These are phyloP conservation scores for Juncus inflexus DNA, from an alignment of 176 grass and related monocot genomes.

Conservation along the genomic window DNA sequence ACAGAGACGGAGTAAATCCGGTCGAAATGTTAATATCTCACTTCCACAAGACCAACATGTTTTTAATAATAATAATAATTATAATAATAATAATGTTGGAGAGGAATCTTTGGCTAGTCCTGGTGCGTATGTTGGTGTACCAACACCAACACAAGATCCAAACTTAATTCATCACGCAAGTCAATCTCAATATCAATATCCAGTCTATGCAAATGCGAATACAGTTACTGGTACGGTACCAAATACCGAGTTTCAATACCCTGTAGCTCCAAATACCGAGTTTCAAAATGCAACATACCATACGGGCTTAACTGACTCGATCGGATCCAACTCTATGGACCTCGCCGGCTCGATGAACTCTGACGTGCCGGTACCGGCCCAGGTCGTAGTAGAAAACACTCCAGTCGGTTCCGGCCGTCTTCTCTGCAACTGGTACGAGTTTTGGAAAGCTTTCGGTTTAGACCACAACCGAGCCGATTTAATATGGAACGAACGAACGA, in stretches of 20 bases:
- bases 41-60: conserved; percentile 47
- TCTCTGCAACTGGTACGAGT: conserved; percentile 95
- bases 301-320: conserved; percentile 12
- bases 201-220: conserved; percentile 25
- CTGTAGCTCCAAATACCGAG: conserved; percentile 14
- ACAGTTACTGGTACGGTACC: conserved; percentile 38
- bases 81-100: conserved; percentile 30
- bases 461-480: conserved; percentile 98
- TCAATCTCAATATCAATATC: background rate
- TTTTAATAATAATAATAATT: conserved; percentile 50
- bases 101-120: conserved; percentile 31
- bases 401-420: conserved; percentile 97
- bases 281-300: conserved; percentile 1
- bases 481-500: conserved; percentile 97
- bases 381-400: conserved; percentile 94
- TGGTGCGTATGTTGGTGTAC: conserved; percentile 12
- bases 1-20: conserved; percentile 54
- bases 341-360: conserved; percentile 54
- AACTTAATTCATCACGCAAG: conserved; percentile 31
- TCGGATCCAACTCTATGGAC: conserved; percentile 46
- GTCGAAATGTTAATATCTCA: conserved; percentile 35
- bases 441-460: conserved; percentile 84
- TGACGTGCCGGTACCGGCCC: conserved; percentile 82
- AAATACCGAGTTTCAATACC: conserved; percentile 27
- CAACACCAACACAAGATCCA: conserved; percentile 34